Percentiles rank a stretch among this genome's conserved stretches.
phyloP scores from a whole-genome alignment of 495 filamentous ascomycete species.

The Aspergillus homomorphus region DNA sequence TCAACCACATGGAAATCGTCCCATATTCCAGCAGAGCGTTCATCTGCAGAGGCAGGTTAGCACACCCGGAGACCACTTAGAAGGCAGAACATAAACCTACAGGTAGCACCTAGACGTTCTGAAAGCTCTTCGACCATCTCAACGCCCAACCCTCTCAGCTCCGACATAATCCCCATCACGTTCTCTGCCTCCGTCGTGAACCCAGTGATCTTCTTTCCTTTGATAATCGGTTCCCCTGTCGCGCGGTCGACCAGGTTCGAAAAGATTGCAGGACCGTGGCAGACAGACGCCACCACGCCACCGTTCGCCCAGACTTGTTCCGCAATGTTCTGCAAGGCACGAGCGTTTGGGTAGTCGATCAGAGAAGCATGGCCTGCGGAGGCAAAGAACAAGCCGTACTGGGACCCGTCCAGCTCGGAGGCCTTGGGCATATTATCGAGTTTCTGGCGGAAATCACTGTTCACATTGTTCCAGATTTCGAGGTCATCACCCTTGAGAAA shows the following conservation, averaged over 20 bases:
- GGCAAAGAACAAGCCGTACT: constrained; percentile 46
- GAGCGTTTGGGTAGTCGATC: constrained; percentile 47
- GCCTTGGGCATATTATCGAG: constrained; percentile 33
- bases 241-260: constrained; percentile 33
- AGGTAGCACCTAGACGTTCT: constrained; percentile 32
- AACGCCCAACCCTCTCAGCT: constrained; percentile 18
- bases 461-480: constrained; percentile 36
- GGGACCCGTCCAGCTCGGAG: constrained; percentile 9
- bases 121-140: constrained; percentile 40
- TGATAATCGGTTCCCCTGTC: constrained; percentile 42
- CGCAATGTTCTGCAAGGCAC: constrained; percentile 40
- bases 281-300: constrained; percentile 37
- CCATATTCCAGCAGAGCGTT: constrained; percentile 38
- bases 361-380: constrained; percentile 47
- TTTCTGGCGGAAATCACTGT: constrained; percentile 40
- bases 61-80: constrained; percentile 1
- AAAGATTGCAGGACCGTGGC: constrained; percentile 48
- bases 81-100: constrained; percentile 24
- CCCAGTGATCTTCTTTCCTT: constrained; percentile 41
- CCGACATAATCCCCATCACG: constrained; percentile 26
- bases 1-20: constrained; percentile 46
- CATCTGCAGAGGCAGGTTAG: constrained; percentile 24
- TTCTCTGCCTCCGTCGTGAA: constrained; percentile 46
- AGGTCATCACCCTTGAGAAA: constrained; percentile 38
- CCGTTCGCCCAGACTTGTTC: constrained; percentile 35